These are phyloP conservation scores for Aurantiochytrium sp. DNA, from an alignment of 108 stramenopile genomes.

Conservation along the genomic window DNA sequence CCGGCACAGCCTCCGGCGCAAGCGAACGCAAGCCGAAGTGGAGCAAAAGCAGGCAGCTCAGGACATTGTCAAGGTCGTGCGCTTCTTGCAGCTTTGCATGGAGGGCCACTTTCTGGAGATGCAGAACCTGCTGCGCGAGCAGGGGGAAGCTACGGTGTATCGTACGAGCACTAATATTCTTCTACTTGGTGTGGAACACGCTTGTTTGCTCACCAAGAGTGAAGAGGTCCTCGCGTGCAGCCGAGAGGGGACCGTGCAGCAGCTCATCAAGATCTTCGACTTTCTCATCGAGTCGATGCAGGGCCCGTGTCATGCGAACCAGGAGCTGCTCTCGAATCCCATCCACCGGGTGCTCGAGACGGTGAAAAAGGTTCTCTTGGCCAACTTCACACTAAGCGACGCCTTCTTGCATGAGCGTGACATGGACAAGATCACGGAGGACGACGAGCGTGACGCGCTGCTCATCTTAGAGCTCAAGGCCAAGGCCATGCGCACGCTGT, in stretches of 20 bases:
- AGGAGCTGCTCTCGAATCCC: neutral
- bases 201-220: neutral
- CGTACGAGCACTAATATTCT: neutral
- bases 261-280: neutral
- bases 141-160: conserved; percentile 6
- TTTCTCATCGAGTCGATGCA: conserved; percentile 48
- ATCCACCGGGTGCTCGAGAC: neutral
- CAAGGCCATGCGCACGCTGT: neutral
- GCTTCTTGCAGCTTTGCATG: conserved; percentile 45
- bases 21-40: neutral
- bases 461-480: neutral
- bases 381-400: neutral
- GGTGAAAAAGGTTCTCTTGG: neutral
- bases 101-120: conserved; percentile 46
- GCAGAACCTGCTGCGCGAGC: conserved; percentile 47
- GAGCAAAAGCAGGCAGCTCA: neutral
- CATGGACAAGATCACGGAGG: neutral
- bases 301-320: conserved; percentile 46
- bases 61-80: conserved; percentile 35
- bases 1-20: neutral
- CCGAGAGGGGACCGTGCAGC: neutral
- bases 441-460: neutral
- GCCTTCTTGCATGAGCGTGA: neutral
- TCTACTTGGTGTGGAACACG: neutral
- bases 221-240: neutral